Evolutionary conservation across 306 rosid genomes (phyloP), one percentile per base, ranked within the genome.

Genomic region (Pachyrhizus erosus): DNA sequence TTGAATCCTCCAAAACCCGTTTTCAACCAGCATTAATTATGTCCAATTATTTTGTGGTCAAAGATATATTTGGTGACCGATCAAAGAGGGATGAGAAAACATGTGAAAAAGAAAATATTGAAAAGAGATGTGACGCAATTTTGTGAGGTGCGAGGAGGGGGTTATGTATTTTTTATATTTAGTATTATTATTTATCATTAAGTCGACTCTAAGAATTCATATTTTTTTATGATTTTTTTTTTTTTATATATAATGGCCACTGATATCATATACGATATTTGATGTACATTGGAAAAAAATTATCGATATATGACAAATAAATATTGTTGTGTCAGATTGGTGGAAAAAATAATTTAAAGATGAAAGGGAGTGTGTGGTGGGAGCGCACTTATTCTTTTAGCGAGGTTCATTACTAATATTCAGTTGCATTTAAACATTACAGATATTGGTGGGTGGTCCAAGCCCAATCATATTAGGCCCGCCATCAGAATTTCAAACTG

Each of bases 381-480:
- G 77, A 31, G 77, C 77, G 26, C 87, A 73, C 37, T 84, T 42
- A 73, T 52, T 42, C 67, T 64, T 78, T 62, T 62, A 40, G 45
- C 18, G 8, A 37, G 21, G 12, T 23, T 70, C 79, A 37, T 73
- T 68, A 49, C 11, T 21, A 57, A 58, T 24, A 76, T 17, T 65
- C 70, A 52, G 65, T 29, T 20, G 33, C 71, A 78, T 72, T 72
- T 39, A 84, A 78, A 42, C 23, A 67, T 58, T 43, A 17, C 18
- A 42, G 1, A 67, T 7, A 65, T 57, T 5, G 21, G 73, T 40
- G 62, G 20, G 80, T 84, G 84, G 80, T 78, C 87, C 80, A 79
- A 37, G 84, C 87, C 87, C 87, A 73, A 2, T 18, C 12, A 5
- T 2, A 1, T 52, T 26, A 29, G 80, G 87, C 84, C 84, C 84